A percentile compares a stretch with the other conserved stretches of the same genome.
Conservation (phyloP, 2,329 filamentous ascomycete species). For the Fusarium buharicum region DNA sequence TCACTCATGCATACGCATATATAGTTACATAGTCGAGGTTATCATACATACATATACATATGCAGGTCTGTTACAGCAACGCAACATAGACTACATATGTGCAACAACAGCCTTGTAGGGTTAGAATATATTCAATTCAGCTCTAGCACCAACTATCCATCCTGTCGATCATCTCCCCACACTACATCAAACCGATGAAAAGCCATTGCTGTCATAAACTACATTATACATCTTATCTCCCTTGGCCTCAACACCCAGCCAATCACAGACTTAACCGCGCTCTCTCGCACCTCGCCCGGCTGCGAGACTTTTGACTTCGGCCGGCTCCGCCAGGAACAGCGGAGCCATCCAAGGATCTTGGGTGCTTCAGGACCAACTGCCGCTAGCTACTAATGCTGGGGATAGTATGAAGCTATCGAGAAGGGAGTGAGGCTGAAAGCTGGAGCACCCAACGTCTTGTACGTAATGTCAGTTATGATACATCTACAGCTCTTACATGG, state of each 20-base stretch:
- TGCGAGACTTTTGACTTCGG: constrained; percentile 20
- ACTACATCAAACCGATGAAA: not conserved
- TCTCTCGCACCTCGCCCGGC: constrained; percentile 5
- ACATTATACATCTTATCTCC: constrained; percentile 14
- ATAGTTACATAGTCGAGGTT: not conserved
- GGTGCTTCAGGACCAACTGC: too few relatives aligned
- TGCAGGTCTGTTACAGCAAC: constrained; percentile 17
- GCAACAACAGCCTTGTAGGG: constrained; percentile 1
- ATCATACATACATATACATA: constrained; percentile 16
- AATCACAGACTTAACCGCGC: constrained; percentile 27
- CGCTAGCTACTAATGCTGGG: too few relatives aligned
- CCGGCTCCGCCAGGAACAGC: constrained; percentile 41
- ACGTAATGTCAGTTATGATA: not conserved
- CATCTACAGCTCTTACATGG: not conserved
- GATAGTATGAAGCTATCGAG: not conserved
- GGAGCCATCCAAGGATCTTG: constrained; percentile 3
- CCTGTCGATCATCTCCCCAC: constrained; percentile 30
- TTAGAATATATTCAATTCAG: constrained; percentile 15
- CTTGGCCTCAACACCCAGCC: not conserved
- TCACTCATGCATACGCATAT: not conserved
- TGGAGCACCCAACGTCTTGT: constrained; percentile 3
- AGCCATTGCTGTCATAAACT: not conserved
- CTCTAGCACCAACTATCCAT: constrained; percentile 20
- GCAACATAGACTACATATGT: not conserved
- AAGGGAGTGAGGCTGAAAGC: constrained; percentile 9